A percentile compares a stretch with the other conserved stretches of the same genome.
phyloP scores from a whole-genome alignment of 352 stramenopile genomes.

The Pythium biforme region DNA sequence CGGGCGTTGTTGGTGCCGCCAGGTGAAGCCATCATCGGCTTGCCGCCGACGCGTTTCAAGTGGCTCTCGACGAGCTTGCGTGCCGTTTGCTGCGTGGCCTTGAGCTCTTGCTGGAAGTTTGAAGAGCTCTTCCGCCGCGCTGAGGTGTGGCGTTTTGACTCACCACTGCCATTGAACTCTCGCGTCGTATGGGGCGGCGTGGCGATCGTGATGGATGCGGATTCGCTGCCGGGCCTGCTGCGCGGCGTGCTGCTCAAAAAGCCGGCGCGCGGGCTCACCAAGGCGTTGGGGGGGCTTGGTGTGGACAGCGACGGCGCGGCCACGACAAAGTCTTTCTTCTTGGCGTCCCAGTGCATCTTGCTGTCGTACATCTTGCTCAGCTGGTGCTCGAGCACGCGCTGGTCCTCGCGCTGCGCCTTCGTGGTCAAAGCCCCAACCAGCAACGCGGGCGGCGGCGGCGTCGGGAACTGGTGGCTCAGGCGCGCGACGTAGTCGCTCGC shows the following conservation, averaged over 20 bases:
- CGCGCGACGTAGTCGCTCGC: conserved; percentile 36
- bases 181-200: not conserved
- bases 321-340: conserved; percentile 33
- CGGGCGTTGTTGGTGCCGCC: no score
- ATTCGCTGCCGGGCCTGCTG: not conserved
- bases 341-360: conserved; percentile 45
- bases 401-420: conserved; percentile 12
- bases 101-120: conserved; percentile 18
- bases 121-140: conserved; percentile 5
- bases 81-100: conserved; percentile 20
- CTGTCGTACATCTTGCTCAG: conserved; percentile 39
- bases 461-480: conserved; percentile 29
- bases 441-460: not conserved
- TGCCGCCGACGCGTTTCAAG: conserved; percentile 16
- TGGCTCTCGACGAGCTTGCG: conserved; percentile 26
- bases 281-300: not conserved
- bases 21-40: not conserved
- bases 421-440: not conserved
- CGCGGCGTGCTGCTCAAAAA: not conserved
- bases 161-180: not conserved
- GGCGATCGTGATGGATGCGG: not conserved
- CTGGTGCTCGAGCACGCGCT: conserved; percentile 35
- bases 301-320: not conserved
- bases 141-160: not conserved
- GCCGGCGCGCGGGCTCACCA: not conserved